Base-by-base conservation (phyloP, 164 flowering plant species). In the Aristolochia californica region DNA sequence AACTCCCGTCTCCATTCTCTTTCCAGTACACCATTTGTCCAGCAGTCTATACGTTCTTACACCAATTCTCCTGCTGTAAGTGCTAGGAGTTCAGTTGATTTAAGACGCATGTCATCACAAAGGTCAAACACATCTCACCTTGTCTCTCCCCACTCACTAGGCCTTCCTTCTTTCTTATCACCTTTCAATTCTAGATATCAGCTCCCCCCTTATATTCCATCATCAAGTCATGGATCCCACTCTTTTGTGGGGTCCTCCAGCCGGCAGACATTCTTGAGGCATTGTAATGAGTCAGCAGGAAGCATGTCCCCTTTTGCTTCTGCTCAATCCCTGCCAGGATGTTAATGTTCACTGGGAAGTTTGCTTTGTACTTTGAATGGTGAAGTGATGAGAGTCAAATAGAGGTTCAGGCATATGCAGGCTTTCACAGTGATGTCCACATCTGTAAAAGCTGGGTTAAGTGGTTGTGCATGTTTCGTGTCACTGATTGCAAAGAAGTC, bases 291-390 rank as follows among this genome's bases (percentile, higher is more conserved):
- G 57, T 88, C 98, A 23, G 83, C 94, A 30, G 63, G 84, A 50
- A 89, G 85, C 65, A 72, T 85, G 53, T 85, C 97, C 43, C 90
- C 98, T 24, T 81, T 73, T 68, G 75, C 84, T 52, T 94, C 97
- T 49, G 85, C 97, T 53, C 88, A 85, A 2, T 90, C 96, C 27
- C 87, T 90, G 61, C 95, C 99, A 5, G 96, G 77, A 16, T 84
- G 96, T 60, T 83, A 75, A 84, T 44, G 48, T 47, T 34, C 10
- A 3, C 10, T 34, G 40, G 40, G 40, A 34, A 34, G 40, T 34
- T 34, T 34, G 40, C 40, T 34, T n/a, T 34, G 4, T 34, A 12
- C 40, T 34, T 34, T 34, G 40, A n/a, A 34, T 34, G 30, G 30
- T 28, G 40, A 34, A n/a, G 40, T 34, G 40, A 34, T 34, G 40